A percentile compares a stretch with the other conserved stretches of the same genome.
Evolutionary conservation across 768 basidiomycete species (phyloP).

Genomic region (Naematelia aurantialba): DNA sequence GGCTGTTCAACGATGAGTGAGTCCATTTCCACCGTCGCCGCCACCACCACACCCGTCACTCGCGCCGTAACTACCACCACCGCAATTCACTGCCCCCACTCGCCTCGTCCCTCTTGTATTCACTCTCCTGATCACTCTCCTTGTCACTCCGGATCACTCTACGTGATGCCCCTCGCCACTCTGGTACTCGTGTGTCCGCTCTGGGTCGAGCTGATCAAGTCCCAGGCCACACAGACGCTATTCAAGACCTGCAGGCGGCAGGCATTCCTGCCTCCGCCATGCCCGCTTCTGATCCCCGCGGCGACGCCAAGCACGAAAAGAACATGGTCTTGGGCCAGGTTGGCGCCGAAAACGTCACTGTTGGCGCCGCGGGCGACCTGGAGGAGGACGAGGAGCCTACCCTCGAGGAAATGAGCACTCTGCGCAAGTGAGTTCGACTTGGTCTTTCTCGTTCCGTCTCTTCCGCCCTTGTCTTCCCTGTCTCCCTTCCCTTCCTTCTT

Average conservation of each 20-base stretch:
- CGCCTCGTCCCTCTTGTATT: no score
- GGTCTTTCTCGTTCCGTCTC: not conserved
- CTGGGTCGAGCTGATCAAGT: not conserved
- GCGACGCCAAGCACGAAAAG: conserved; percentile 1
- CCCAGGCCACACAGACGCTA: conserved; percentile 5
- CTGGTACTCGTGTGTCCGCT: not conserved
- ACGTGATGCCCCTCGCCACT: conserved; percentile 1
- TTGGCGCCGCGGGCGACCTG: conserved; percentile 9
- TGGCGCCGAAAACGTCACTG: conserved; percentile 3
- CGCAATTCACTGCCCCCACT: no score
- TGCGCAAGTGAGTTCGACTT: conserved; percentile 37
- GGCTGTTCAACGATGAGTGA: not conserved
- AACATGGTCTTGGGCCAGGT: not conserved
- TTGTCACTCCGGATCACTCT: no score
- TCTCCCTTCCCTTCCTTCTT: not conserved
- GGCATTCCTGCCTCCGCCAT: not conserved
- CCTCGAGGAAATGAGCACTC: conserved; percentile 36
- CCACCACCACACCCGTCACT: not conserved
- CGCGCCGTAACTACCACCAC: not conserved
- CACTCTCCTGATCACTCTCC: no score
- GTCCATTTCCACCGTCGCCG: not conserved
- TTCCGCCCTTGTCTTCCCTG: not conserved
- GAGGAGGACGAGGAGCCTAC: conserved; percentile 30
- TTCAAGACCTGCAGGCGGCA: conserved; percentile 12
- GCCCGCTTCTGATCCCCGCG: not conserved